Evolutionary conservation across 1,284 basidiomycete genomes (phyloP).

Genomic region (Acaromyces ingoldii): DNA sequence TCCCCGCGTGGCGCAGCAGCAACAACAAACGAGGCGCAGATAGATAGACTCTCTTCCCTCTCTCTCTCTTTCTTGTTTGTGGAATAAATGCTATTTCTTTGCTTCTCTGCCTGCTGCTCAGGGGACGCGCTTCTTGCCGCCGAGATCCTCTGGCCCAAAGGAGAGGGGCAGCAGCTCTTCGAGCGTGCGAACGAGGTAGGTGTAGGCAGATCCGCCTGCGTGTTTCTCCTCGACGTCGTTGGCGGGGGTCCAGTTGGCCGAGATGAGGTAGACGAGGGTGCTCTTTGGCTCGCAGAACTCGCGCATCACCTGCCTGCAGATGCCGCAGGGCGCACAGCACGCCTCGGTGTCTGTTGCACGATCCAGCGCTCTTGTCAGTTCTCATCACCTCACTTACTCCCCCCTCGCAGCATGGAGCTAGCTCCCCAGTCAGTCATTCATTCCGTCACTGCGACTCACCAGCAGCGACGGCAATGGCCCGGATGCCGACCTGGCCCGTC

Average conservation of each 20-base stretch:
- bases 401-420: too few relatives aligned
- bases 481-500: neutral
- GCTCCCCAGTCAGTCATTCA: too few relatives aligned
- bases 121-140: slow-evolving; percentile 10
- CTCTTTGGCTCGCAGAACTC: slow-evolving; percentile 71
- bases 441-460: slow-evolving; percentile 20
- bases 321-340: slow-evolving; percentile 62
- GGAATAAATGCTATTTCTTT: too few relatives aligned
- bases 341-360: slow-evolving; percentile 28
- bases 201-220: slow-evolving; percentile 19
- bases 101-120: too few relatives aligned
- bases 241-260: slow-evolving; percentile 60
- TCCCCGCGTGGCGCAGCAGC: slow-evolving; percentile 14
- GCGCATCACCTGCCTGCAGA: slow-evolving; percentile 83
- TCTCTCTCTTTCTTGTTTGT: too few relatives aligned
- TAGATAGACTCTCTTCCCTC: too few relatives aligned
- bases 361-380: too few relatives aligned
- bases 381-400: too few relatives aligned
- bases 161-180: slow-evolving; percentile 75
- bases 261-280: slow-evolving; percentile 73
- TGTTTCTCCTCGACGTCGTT: neutral
- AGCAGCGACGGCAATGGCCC: slow-evolving; percentile 31
- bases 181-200: slow-evolving; percentile 59
- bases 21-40: too few relatives aligned
- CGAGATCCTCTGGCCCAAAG: slow-evolving; percentile 77